Evolutionary conservation across 2,329 filamentous ascomycete species (phyloP).

Genomic region (Colletotrichum cereale): DNA sequence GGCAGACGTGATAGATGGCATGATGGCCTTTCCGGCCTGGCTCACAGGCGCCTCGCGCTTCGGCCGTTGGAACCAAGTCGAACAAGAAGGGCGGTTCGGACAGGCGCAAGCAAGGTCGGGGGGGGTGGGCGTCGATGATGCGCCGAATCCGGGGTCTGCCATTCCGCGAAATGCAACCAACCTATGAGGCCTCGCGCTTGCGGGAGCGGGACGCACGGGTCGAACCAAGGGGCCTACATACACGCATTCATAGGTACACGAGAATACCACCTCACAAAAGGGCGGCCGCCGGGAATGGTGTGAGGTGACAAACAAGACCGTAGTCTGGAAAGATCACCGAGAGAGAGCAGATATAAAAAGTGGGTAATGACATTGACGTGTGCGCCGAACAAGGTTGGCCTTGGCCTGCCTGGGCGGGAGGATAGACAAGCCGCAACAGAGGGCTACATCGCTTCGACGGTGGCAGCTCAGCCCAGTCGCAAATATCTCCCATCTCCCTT

Average conservation of each 20-base stretch:
- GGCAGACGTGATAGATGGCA: constrained; percentile 32
- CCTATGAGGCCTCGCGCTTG: background rate
- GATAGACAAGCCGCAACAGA: constrained; percentile 28
- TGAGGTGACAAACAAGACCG: constrained; percentile 14
- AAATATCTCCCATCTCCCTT: background rate
- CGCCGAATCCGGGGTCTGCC: constrained; percentile 1
- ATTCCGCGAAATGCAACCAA: background rate
- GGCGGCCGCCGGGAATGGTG: constrained; percentile 18
- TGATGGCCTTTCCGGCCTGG: constrained; percentile 23
- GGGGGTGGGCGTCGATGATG: constrained; percentile 1
- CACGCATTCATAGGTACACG: background rate
- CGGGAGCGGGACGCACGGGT: background rate
- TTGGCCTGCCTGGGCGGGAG: constrained; percentile 17
- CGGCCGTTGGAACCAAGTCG: constrained; percentile 13
- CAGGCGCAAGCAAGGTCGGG: constrained; percentile 10
- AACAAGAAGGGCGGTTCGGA: background rate
- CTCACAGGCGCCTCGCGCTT: constrained; percentile 35
- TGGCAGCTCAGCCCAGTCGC: constrained; percentile 37
- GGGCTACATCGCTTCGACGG: constrained; percentile 37
- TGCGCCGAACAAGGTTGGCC: constrained; percentile 18
- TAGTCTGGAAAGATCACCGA: constrained; percentile 19
- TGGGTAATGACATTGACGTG: constrained; percentile 22
- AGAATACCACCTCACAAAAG: background rate
- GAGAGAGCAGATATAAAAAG: constrained; percentile 1
- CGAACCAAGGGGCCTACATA: background rate